phyloP scores from a whole-genome alignment of 768 basidiomycete species.

The Termitomyces titanicus region DNA sequence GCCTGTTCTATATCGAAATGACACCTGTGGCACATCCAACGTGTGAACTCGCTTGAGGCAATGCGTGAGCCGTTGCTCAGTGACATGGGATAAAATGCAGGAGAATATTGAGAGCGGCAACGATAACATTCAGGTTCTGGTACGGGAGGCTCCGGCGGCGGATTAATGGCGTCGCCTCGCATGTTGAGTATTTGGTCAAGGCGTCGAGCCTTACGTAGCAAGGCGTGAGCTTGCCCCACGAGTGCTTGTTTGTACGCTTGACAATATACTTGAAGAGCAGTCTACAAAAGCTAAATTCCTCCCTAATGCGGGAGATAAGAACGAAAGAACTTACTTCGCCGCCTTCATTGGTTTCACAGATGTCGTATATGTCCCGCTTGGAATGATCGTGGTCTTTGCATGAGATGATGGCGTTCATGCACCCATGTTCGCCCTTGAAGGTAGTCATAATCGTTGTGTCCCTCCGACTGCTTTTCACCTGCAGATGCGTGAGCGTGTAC shows the following conservation, averaged over 20 bases:
- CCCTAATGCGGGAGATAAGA: neutral
- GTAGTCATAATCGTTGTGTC: conserved; percentile 62
- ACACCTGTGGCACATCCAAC: conserved; percentile 46
- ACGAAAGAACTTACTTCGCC: conserved; percentile 59
- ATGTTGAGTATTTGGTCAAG: conserved; percentile 69
- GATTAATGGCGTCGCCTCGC: conserved; percentile 32
- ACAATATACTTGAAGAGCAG: conserved; percentile 86
- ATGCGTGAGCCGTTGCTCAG: conserved; percentile 2
- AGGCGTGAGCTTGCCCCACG: conserved; percentile 69
- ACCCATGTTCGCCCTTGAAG: conserved; percentile 76
- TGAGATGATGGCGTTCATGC: conserved; percentile 72
- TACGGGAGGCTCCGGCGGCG: conserved; percentile 16
- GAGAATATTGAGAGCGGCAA: conserved; percentile 71
- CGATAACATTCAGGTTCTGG: conserved; percentile 49
- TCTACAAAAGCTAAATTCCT: conserved; percentile 40
- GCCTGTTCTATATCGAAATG: conserved; percentile 34
- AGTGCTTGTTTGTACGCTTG: conserved; percentile 80
- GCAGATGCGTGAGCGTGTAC: neutral
- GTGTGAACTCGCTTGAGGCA: conserved; percentile 2
- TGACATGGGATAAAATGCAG: conserved; percentile 57
- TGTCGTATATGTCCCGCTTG: conserved; percentile 69
- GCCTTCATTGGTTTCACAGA: conserved; percentile 82
- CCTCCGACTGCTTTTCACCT: conserved; percentile 78
- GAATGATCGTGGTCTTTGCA: conserved; percentile 74
- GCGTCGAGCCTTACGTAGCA: conserved; percentile 85